phyloP scores from a whole-genome alignment of 495 filamentous ascomycete genomes.

The Aspergillus conjunctus region DNA sequence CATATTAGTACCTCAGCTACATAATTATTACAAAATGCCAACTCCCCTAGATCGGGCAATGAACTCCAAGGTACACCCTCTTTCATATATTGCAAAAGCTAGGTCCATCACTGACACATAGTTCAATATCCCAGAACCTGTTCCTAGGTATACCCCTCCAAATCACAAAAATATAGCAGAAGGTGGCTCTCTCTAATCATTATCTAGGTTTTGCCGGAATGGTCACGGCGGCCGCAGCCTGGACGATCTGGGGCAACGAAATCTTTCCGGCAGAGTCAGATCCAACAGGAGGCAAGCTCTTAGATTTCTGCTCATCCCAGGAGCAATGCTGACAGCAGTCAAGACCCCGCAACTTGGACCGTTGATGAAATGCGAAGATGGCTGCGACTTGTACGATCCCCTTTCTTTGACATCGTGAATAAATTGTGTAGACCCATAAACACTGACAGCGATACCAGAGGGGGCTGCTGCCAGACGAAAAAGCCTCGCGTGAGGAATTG shows the following conservation, averaged over 20 bases:
- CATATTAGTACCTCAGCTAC: neutral
- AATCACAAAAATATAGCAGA: constrained; percentile 4
- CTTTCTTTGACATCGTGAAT: constrained; percentile 16
- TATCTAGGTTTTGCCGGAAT: constrained; percentile 69
- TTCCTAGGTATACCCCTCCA: constrained; percentile 54
- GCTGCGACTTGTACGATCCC: constrained; percentile 68
- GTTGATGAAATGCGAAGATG: constrained; percentile 70
- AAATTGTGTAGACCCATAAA: constrained; percentile 1
- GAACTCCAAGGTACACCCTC: constrained; percentile 66
- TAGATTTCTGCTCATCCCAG: neutral
- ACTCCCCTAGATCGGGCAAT: constrained; percentile 78
- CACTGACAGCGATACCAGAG: constrained; percentile 54
- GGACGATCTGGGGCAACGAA: constrained; percentile 80
- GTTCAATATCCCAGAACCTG: constrained; percentile 45
- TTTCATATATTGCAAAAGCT: neutral
- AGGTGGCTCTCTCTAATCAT: constrained; percentile 18
- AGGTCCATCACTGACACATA: constrained; percentile 1
- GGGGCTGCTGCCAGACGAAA: constrained; percentile 65
- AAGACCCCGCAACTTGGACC: constrained; percentile 73
- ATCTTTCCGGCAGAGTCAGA: constrained; percentile 73
- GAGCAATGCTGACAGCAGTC: constrained; percentile 16
- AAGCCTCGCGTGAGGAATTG: constrained; percentile 72
- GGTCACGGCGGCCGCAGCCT: constrained; percentile 79
- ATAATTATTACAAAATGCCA: constrained; percentile 50
- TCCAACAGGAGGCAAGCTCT: constrained; percentile 67